Base-by-base conservation (phyloP, 306 rosid genomes). In the Erythrophleum fordii region DNA sequence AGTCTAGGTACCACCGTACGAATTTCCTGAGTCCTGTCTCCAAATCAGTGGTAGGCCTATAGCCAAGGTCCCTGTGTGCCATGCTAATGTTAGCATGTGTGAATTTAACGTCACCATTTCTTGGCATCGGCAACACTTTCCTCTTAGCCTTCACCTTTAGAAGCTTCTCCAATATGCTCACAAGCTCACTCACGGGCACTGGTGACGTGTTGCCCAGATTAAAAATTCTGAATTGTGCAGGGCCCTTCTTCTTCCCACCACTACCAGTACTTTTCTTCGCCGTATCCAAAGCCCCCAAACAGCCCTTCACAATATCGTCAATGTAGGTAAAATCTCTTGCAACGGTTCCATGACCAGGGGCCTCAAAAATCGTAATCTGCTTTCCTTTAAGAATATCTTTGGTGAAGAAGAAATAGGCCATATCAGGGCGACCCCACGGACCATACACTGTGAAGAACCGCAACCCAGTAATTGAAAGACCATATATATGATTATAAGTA, bases 341-440 rank as follows among this genome's bases (percentile, higher is more conserved):
- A 35, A 94, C 97, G 0, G 89, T 77, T 49, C 97, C 97, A 56
- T 88, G 89, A 71, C 84, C 91, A 4, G 94, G 88, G 0, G 94
- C 86, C 53, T 94, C 91, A 51, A 86, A 94, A 26, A 94, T 83
- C 0, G 91, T 81, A 68, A 92, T 88, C 7, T 83, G 76, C 76
- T 91, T 94, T 71, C 98, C 90, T 55, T 88, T 92, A 9, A 94
- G 81, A 78, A 94, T 94, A 55, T 94, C 92, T 77, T 86, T 92
- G 1, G 96, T 89, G 62, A 94, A 94, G 64, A 87, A 94, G 83
- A 89, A 94, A 80, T 94, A 94, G 0, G 97, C 94, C 98, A 94
- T 94, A 67, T 92, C 94, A n/a, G 98, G 98, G n/a, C 97, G 83
- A 12, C 97, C 97, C 95, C 97, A 94, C 0, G 96, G 98, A 29